phyloP scores from a whole-genome alignment of 2,329 filamentous ascomycete genomes.

The Aureobasidium melanogenum region DNA sequence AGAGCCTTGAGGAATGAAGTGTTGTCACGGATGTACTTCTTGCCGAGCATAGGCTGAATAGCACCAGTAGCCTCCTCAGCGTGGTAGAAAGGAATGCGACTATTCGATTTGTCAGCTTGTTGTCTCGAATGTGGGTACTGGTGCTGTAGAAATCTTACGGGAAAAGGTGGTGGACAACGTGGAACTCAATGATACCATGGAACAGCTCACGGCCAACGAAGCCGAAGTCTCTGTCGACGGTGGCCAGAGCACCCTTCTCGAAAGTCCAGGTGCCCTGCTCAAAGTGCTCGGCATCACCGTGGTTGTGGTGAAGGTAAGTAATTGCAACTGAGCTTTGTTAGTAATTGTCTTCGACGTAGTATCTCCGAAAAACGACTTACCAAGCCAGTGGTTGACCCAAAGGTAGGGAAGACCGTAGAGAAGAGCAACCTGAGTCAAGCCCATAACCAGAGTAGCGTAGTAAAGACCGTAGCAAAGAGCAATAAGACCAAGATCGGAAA shows the following conservation, averaged over 20 bases:
- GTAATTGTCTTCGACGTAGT: no score
- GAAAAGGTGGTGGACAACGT: constrained; percentile 56
- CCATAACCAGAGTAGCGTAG: constrained; percentile 44
- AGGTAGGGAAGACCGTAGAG: constrained; percentile 58
- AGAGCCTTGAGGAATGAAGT: constrained; percentile 63
- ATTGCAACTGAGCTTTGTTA: constrained; percentile 49
- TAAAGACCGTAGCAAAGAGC: constrained; percentile 45
- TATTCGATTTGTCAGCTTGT: constrained; percentile 10
- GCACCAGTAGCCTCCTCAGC: constrained; percentile 51
- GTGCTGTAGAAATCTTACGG: constrained; percentile 30
- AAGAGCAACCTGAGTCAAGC: constrained; percentile 47
- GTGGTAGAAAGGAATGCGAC: constrained; percentile 50
- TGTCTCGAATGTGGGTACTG: neutral
- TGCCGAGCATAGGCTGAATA: constrained; percentile 48
- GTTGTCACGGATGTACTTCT: constrained; percentile 35
- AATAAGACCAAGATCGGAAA: constrained; percentile 53
- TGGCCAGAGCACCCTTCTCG: constrained; percentile 52
- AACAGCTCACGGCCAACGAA: constrained; percentile 57
- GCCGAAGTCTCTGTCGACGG: constrained; percentile 56
- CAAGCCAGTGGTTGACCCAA: constrained; percentile 64
- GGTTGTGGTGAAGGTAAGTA: constrained; percentile 67
- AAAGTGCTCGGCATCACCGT: constrained; percentile 50
- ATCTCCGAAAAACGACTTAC: constrained; percentile 37
- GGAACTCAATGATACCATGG: constrained; percentile 54
- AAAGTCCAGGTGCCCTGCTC: constrained; percentile 52